phyloP scores from a whole-genome alignment of 2,329 filamentous ascomycete species.

The Fusarium sublunatum region DNA sequence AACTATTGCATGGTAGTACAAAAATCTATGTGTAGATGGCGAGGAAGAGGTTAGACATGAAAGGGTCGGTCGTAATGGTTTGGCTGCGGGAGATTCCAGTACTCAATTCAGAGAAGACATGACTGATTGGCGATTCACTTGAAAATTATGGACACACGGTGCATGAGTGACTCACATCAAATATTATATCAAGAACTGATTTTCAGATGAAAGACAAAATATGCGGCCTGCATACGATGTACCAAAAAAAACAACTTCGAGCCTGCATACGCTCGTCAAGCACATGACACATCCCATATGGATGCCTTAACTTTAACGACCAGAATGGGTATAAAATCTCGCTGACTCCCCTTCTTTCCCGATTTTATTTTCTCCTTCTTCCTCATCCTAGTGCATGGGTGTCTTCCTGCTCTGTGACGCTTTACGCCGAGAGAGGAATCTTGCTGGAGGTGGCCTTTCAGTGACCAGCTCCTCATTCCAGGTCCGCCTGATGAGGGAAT shows the following conservation, averaged over 20 bases:
- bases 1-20: no score
- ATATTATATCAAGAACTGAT: background rate
- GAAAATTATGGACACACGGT: no score
- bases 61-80: no score
- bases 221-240: no score
- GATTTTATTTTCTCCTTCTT: background rate
- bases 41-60: no score
- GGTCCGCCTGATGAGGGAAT: background rate
- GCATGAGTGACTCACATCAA: background rate
- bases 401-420: conserved; percentile 11
- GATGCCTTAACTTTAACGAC: background rate
- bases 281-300: background rate
- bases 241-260: background rate
- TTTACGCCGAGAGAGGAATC: conserved; percentile 6
- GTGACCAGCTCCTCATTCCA: background rate
- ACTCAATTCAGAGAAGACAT: no score
- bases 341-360: background rate
- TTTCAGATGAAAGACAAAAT: no score
- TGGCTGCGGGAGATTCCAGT: no score
- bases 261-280: background rate
- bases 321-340: background rate
- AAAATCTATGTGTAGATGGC: no score
- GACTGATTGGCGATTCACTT: no score
- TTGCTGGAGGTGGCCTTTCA: background rate
- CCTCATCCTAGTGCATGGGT: conserved; percentile 1